Percentiles rank a stretch among this genome's conserved stretches.
Evolutionary conservation across 441 rosid genomes (phyloP).

Genomic region (Gossypium trilobum): DNA sequence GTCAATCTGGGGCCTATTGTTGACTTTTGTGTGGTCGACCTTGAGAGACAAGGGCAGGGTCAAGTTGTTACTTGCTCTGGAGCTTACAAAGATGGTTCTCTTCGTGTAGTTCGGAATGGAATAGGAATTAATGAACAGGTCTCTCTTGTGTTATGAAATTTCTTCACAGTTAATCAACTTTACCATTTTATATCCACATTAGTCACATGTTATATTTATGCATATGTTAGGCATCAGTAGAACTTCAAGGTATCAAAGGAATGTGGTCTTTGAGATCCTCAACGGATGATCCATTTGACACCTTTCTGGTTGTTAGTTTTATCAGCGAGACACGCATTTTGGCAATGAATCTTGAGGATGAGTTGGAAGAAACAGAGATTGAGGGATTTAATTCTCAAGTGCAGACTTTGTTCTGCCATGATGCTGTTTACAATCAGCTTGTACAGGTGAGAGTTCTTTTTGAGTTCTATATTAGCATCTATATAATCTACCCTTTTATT

Average conservation of each 20-base stretch:
- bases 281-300: constrained; percentile 83
- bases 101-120: constrained; percentile 93
- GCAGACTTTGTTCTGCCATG: constrained; percentile 93
- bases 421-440: constrained; percentile 84
- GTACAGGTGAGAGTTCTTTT: constrained; percentile 54
- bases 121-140: constrained; percentile 99
- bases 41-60: constrained; percentile 99
- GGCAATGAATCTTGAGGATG: constrained; percentile 97
- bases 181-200: constrained; percentile 4
- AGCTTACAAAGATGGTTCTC: constrained; percentile 96
- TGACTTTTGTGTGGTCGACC: constrained; percentile 96
- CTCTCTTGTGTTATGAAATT: constrained; percentile 12
- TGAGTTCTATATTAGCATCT: not conserved
- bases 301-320: constrained; percentile 92
- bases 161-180: not conserved
- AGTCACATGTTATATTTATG: constrained; percentile 11
- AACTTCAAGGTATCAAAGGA: constrained; percentile 98
- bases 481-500: not conserved
- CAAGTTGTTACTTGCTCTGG: constrained; percentile 99
- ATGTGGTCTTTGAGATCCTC: constrained; percentile 96
- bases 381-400: constrained; percentile 89
- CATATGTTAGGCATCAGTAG: constrained; percentile 75
- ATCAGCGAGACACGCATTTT: constrained; percentile 88
- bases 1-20: constrained; percentile 95
- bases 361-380: constrained; percentile 96